Percentiles rank a stretch among this genome's conserved stretches.
phyloP scores from a whole-genome alignment of 257 asterid genomes.

The Solanum rostratum region DNA sequence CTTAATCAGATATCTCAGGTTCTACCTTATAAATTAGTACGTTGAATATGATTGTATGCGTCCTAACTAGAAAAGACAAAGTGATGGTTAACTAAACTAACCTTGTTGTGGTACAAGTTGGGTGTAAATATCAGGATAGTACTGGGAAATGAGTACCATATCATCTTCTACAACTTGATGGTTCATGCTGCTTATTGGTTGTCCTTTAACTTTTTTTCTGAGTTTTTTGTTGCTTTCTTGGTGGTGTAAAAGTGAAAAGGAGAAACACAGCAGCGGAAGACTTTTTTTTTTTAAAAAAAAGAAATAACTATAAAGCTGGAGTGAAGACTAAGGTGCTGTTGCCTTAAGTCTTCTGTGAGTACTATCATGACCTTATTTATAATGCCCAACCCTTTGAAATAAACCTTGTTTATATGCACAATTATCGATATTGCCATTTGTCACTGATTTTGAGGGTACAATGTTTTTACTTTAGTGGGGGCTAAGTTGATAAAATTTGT shows the following conservation, averaged over 20 bases:
- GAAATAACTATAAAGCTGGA: background rate
- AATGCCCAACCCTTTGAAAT: constrained; percentile 9
- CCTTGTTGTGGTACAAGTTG: constrained; percentile 32
- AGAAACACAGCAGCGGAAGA: background rate
- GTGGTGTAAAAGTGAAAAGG: background rate
- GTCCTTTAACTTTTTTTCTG: background rate
- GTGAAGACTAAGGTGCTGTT: constrained; percentile 6
- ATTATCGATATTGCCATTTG: constrained; percentile 27
- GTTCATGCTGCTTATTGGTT: constrained; percentile 10
- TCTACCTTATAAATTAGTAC: too few relatives aligned
- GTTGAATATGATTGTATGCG: background rate
- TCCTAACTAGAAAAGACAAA: background rate
- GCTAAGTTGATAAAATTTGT: constrained; percentile 10
- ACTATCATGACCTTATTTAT: constrained; percentile 31
- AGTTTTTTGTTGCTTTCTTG: background rate
- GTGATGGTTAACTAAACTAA: background rate
- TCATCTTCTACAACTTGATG: constrained; percentile 26
- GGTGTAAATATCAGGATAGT: constrained; percentile 27
- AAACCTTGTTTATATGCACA: constrained; percentile 3
- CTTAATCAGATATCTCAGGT: background rate
- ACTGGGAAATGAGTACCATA: constrained; percentile 40
- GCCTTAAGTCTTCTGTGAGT: constrained; percentile 3
- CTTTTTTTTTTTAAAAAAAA: background rate
- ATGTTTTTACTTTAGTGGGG: background rate
- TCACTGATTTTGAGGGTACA: background rate